These are phyloP conservation scores for Kodamaea fungicola DNA, from an alignment of 1,139 yeast genomes.

Conservation along the genomic window DNA sequence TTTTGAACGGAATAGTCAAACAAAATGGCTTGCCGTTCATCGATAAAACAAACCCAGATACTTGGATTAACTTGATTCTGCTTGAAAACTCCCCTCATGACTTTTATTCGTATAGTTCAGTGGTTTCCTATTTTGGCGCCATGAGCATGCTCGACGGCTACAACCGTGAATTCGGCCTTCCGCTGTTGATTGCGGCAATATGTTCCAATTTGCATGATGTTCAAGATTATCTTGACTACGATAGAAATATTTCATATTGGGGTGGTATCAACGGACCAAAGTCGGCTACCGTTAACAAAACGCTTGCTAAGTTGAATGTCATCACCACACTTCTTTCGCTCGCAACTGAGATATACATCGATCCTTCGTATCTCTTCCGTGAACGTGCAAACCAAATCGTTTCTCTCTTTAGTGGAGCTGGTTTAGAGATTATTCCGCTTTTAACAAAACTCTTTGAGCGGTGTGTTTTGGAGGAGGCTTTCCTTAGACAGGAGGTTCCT, in stretches of 20 bases:
- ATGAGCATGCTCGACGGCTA: conserved; percentile 56
- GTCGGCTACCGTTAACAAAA: conserved; percentile 16
- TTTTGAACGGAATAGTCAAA: conserved; percentile 45
- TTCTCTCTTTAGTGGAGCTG: conserved; percentile 39
- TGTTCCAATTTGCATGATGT: conserved; percentile 10
- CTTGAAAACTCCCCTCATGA: conserved; percentile 59
- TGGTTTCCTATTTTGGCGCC: conserved; percentile 51
- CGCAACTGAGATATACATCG: conserved; percentile 52
- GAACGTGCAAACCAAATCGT: conserved; percentile 48
- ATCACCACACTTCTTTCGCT: conserved; percentile 42
- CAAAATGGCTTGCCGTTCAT: conserved; percentile 42
- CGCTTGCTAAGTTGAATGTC: conserved; percentile 27
- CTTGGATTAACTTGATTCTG: conserved; percentile 43
- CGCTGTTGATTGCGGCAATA: conserved; percentile 16
- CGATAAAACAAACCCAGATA: conserved; percentile 36
- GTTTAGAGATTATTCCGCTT: conserved; percentile 20
- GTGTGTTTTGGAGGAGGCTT: conserved; percentile 54
- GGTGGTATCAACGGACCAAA: conserved; percentile 4
- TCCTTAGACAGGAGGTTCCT: conserved; percentile 47
- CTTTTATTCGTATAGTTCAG: conserved; percentile 52
- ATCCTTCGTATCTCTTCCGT: conserved; percentile 47
- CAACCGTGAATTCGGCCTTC: conserved; percentile 48
- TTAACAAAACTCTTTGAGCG: conserved; percentile 48
- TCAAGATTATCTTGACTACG: conserved; percentile 11
- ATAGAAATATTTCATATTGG: conserved; percentile 20